These are phyloP conservation scores for Sideroxylon spinosum DNA, from an alignment of 179 eudicot species.

Conservation along the genomic window DNA sequence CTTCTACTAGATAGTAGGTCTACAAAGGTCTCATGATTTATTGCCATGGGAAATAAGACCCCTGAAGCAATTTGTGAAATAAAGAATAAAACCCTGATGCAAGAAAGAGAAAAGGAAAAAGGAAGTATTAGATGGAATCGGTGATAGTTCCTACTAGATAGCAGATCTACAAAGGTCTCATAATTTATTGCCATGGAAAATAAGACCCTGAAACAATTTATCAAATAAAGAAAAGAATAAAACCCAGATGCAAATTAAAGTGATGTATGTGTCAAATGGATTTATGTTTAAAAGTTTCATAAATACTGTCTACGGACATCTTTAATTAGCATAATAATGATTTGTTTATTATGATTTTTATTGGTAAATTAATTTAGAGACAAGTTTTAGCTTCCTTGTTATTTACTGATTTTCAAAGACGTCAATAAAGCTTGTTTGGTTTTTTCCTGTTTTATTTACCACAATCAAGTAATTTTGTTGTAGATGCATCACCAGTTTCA, in stretches of 20 bases:
- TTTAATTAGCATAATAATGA: background rate
- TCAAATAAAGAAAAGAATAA: too few species aligned
- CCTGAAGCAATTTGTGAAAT: background rate
- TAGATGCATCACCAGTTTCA: conserved; percentile 6
- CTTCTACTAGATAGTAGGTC: background rate
- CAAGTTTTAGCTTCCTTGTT: background rate
- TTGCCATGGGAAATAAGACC: background rate
- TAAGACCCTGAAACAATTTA: background rate
- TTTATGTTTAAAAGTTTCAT: background rate
- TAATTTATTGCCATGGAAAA: background rate
- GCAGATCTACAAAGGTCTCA: background rate
- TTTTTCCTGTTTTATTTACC: background rate
- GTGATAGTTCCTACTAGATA: background rate
- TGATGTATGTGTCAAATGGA: background rate
- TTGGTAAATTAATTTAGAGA: background rate
- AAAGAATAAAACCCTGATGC: too few species aligned
- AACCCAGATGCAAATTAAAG: too few species aligned
- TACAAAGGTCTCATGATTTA: background rate
- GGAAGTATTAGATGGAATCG: too few species aligned
- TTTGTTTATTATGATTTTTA: background rate
- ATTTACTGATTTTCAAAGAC: background rate
- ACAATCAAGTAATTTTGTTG: background rate
- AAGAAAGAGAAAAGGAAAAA: background rate
- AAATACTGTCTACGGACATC: background rate
- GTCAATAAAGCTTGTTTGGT: background rate